A percentile compares a stretch with the other conserved stretches of the same genome.
Evolutionary conservation across 208 protist species (phyloP).

Genomic region (Zelonia costaricensis): DNA sequence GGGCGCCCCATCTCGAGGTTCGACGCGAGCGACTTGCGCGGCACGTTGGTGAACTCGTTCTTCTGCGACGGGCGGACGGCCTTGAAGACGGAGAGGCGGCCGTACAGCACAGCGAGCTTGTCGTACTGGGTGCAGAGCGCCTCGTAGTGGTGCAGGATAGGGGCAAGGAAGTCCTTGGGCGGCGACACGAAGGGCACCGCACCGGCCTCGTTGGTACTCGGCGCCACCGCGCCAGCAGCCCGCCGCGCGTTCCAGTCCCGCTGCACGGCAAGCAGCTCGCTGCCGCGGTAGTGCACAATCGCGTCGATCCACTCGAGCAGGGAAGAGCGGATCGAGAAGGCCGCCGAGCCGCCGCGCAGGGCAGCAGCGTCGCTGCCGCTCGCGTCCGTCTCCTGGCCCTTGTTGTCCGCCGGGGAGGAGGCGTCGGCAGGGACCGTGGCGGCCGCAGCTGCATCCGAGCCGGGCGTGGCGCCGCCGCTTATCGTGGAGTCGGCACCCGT

Average conservation of each 20-base stretch:
- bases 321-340: slow-evolving; percentile 59
- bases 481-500: background rate
- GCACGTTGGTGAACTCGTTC: slow-evolving; percentile 56
- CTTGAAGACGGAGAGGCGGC: slow-evolving; percentile 83
- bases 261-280: slow-evolving; percentile 78
- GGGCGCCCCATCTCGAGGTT: slow-evolving; percentile 46
- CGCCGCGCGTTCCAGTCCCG: slow-evolving; percentile 11
- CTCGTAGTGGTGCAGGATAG: slow-evolving; percentile 82
- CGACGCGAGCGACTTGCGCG: slow-evolving; percentile 38
- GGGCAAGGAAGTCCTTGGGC: slow-evolving; percentile 74
- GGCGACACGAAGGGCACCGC: slow-evolving; percentile 26
- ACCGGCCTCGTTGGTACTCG: slow-evolving; percentile 2
- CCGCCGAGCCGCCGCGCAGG: slow-evolving; percentile 38
- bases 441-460: background rate
- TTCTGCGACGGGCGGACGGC: slow-evolving; percentile 68
- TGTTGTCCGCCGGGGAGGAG: background rate
- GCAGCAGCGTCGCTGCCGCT: slow-evolving; percentile 4
- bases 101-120: slow-evolving; percentile 69
- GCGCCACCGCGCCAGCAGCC: background rate
- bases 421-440: background rate
- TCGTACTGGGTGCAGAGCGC: slow-evolving; percentile 60
- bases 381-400: background rate
- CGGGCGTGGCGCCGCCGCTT: background rate
- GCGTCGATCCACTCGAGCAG: slow-evolving; percentile 77
- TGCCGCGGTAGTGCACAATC: slow-evolving; percentile 76